Conservation (phyloP, 73 alveolate genomes). For the Symbiodinium natans region DNA sequence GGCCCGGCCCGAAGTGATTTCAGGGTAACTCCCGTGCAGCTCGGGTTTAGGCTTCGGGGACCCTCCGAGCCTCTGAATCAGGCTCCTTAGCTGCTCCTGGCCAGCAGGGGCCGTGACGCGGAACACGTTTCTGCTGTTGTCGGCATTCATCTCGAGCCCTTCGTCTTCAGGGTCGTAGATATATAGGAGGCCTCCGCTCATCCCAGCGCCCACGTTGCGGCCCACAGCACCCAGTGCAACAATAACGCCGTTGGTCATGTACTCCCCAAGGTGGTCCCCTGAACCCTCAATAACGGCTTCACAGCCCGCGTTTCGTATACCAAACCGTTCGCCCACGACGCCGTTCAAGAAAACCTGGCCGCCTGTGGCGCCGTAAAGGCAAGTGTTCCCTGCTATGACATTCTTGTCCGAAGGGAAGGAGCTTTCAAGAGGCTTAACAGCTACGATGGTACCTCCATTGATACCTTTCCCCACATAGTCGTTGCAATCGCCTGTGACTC, state of each 20-base stretch:
- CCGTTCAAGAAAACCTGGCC: slow-evolving; percentile 94
- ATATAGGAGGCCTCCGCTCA: slow-evolving; percentile 94
- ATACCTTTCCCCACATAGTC: slow-evolving; percentile 90
- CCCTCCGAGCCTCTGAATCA: slow-evolving; percentile 20
- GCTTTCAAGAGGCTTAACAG: slow-evolving; percentile 13
- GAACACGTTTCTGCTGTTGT: slow-evolving; percentile 38
- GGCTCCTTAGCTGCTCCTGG: slow-evolving; percentile 38
- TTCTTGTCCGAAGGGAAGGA: slow-evolving; percentile 52
- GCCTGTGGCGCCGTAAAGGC: slow-evolving; percentile 95
- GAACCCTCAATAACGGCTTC: slow-evolving; percentile 94
- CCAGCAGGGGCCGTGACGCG: slow-evolving; percentile 27
- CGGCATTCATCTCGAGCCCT: not conserved
- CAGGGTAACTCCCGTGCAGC: too few relatives aligned
- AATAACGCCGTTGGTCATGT: slow-evolving; percentile 93
- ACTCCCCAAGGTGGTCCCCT: slow-evolving; percentile 94
- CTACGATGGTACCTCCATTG: slow-evolving; percentile 79
- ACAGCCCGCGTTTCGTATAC: slow-evolving; percentile 94
- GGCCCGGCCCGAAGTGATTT: too few relatives aligned
- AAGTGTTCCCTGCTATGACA: slow-evolving; percentile 88
- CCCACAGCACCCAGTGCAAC: slow-evolving; percentile 94
- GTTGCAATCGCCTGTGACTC: slow-evolving; percentile 75
- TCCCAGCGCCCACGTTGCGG: slow-evolving; percentile 94
- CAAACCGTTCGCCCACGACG: slow-evolving; percentile 94
- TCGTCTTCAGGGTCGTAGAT: slow-evolving; percentile 37
- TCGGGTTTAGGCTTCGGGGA: too few relatives aligned